Percentiles rank a stretch among this genome's conserved stretches.
These are phyloP conservation scores for Lactifluus rugatus DNA, from an alignment of 768 basidiomycete genomes.

Conservation along the genomic window DNA sequence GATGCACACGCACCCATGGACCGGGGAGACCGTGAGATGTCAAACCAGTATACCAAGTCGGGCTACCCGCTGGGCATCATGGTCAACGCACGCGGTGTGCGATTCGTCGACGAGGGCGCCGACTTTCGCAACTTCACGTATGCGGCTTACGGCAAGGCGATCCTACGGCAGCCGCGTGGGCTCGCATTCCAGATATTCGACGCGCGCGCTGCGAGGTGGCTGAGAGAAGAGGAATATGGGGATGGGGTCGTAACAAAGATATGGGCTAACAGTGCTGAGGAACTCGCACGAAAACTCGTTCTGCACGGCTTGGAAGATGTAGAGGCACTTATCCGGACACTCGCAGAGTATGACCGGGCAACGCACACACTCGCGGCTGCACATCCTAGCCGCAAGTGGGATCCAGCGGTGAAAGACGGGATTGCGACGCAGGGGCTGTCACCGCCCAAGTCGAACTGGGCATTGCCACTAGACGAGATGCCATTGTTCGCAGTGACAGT, in stretches of 20 bases:
- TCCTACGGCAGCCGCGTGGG: constrained; percentile 48
- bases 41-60: constrained; percentile 66
- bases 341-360: constrained; percentile 44
- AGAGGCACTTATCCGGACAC: constrained; percentile 35
- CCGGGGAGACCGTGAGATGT: constrained; percentile 45
- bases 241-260: constrained; percentile 51
- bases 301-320: constrained; percentile 38
- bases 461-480: constrained; percentile 39
- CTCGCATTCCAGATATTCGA: constrained; percentile 63
- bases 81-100: constrained; percentile 45
- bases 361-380: constrained; percentile 31
- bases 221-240: constrained; percentile 59
- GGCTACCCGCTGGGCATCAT: constrained; percentile 65
- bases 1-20: constrained; percentile 48
- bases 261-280: constrained; percentile 36
- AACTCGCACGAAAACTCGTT: constrained; percentile 39
- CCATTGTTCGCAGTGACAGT: constrained; percentile 62
- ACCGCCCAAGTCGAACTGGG: constrained; percentile 62
- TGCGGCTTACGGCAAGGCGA: constrained; percentile 54
- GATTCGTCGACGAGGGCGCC: constrained; percentile 65
- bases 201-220: constrained; percentile 30
- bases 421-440: constrained; percentile 41
- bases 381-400: constrained; percentile 35
- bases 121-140: constrained; percentile 70
- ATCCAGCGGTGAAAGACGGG: constrained; percentile 57